phyloP scores from a whole-genome alignment of 139 green algal species.

The Micractinium sp. region DNA sequence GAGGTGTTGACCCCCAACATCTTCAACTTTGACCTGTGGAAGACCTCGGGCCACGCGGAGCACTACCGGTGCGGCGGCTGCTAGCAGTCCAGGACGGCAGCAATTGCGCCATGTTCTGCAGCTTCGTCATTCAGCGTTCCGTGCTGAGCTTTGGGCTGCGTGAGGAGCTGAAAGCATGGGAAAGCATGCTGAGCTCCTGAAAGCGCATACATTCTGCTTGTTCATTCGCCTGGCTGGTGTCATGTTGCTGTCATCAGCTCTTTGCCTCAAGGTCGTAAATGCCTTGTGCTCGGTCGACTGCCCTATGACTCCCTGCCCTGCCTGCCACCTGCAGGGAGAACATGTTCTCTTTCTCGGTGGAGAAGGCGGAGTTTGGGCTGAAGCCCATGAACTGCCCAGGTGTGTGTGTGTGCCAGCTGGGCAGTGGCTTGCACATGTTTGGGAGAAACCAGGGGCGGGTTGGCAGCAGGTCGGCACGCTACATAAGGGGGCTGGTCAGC shows the following conservation, averaged over 20 bases:
- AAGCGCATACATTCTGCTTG: neutral
- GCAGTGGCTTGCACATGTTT: too few species aligned
- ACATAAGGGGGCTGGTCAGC: too few species aligned
- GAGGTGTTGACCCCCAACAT: constrained; percentile 98
- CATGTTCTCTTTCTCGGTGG: constrained; percentile 97
- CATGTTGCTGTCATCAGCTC: neutral
- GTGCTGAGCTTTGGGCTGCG: too few species aligned
- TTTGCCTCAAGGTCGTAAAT: neutral
- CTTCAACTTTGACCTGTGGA: constrained; percentile 99
- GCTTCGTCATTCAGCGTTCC: neutral
- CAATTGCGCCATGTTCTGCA: neutral
- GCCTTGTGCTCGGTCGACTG: neutral
- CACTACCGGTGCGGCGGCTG: constrained; percentile 84
- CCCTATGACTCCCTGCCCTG: neutral
- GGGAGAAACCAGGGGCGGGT: too few species aligned
- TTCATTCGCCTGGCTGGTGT: too few species aligned
- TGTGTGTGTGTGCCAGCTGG: constrained; percentile 13
- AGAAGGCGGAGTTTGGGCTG: constrained; percentile 94
- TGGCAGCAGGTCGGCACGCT: too few species aligned
- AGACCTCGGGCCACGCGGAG: constrained; percentile 91
- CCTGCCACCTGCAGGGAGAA: constrained; percentile 73
- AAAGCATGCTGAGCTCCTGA: neutral
- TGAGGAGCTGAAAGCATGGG: neutral
- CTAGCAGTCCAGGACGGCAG: too few species aligned
- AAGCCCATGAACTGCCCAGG: constrained; percentile 99